Evolutionary conservation across 176 grass and related monocot species (phyloP), one percentile per base, ranked within the genome.

Genomic region (Metroxylon sagu): DNA sequence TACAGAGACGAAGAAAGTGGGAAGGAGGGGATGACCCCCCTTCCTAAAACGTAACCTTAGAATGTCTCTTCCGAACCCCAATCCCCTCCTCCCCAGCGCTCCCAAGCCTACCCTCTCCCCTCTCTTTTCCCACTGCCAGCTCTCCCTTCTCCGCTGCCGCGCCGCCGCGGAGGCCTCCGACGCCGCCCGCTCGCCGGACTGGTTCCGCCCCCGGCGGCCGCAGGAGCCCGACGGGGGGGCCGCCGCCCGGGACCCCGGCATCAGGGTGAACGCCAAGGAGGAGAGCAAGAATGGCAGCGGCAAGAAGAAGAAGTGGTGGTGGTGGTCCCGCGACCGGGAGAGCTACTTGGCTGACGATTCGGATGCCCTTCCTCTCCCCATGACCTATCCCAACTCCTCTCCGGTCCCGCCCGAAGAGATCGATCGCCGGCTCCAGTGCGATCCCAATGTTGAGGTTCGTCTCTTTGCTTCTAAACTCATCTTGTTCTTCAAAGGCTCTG

Each of bases 301-400:
- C 54, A 53, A 43, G 35, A 43, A 43, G 35, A 43, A 43, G 10
- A 43, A 76, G 53, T 86, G 82, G 87, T 98, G 93, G 49, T 80
- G 81, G 64, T 94, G 84, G 84, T 98, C 93, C 16, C 18, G 84
- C 16, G 84, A 98, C 61, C 81, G 52, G 70, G 93, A 98, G 93
- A 98, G 93, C 75, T 98, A 92, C 71, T 70, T 98, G 10, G 81
- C 73, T 2, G 84, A 98, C 56, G 79, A 83, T 26, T 76, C 75
- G 4, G 88, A 98, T 25, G 77, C 93, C 17, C 78, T 98, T n/a
- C 93, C 93, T 4, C 59, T 98, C 5, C 88, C 93, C 19, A 35
- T 98, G 81, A 98, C 93, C 28, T 52, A 73, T 19, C 93, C 93
- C 2, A 76, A 35, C 48, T 57, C 88, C 30, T 74, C 89, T 14